Base-by-base conservation (phyloP, 441 rosid genomes). In the Rhodomyrtus psidioides region DNA sequence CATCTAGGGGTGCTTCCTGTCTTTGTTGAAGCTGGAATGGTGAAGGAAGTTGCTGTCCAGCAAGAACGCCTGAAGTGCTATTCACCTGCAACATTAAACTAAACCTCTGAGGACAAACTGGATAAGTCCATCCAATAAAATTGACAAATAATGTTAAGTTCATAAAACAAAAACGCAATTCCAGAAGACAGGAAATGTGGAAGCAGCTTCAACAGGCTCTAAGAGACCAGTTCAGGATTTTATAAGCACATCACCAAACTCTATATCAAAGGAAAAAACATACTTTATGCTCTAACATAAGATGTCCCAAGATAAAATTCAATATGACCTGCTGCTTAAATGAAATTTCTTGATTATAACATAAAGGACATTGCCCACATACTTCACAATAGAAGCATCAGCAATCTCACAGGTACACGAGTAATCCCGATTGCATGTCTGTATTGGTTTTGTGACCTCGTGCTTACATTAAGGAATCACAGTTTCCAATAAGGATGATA, bases 1-100 rank as follows among this genome's bases (percentile, higher is more conserved):
- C 98, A 84, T 95, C 98, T 76, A 89, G 83, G 87, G 93, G 86
- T 87, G 85, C 88, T 86, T 98, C 98, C 86, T 83, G 93, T 82
- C 92, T 91, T 86, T 86, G 95, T 85, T 94, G 97, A 90, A 91
- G 85, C 87, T 92, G 95, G 56, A 91, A 88, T 57, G 89, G 76
- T 30, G 93, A 92, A 83, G 97, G 86, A 90, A 89, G 90, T 86
- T 92, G 98, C 88, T 89, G 92, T 87, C 88, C 92, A 70, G 92
- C 89, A 70, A 89, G 94, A 84, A 90, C 62, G 82, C 90, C 87
- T 86, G 85, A 88, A 87, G 90, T 83, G 83, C 90, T 88, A 89
- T 86, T 93, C 84, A 90, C 88, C 97, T 97, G 93, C 89, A 90
- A 89, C 51, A 83, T 83, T 23, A 81, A 39, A 39, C 19, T 24